Conservation (phyloP, 257 asterid genomes). For the Nicotiana tabacum region DNA sequence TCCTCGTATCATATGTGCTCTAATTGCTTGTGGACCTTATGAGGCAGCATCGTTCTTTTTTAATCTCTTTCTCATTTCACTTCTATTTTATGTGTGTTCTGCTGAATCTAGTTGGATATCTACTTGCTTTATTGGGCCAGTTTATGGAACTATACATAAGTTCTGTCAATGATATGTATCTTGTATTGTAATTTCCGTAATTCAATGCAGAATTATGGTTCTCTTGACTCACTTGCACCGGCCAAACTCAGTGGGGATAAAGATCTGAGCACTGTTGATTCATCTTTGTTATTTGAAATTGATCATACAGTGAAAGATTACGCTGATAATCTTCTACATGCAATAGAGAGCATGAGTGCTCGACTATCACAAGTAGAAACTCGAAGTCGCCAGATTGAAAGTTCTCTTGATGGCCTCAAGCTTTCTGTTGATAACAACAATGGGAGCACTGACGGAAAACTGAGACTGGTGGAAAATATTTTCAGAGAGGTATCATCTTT, state of each 20-base stretch:
- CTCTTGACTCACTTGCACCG: slow-evolving; percentile 57
- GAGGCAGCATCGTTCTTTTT: too few species aligned
- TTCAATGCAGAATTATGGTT: slow-evolving; percentile 44
- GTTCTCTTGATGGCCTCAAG: slow-evolving; percentile 76
- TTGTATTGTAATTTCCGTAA: too few species aligned
- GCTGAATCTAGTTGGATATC: too few species aligned
- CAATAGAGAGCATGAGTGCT: slow-evolving; percentile 70
- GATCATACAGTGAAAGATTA: slow-evolving; percentile 73
- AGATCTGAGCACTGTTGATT: slow-evolving; percentile 40
- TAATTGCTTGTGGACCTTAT: too few species aligned
- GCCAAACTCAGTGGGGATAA: slow-evolving; percentile 51
- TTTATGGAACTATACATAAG: too few species aligned
- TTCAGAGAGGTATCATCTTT: slow-evolving; percentile 59
- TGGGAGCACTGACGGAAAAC: slow-evolving; percentile 67
- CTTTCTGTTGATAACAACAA: slow-evolving; percentile 55
- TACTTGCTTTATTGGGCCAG: too few species aligned
- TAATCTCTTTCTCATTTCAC: too few species aligned
- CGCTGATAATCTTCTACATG: slow-evolving; percentile 65
- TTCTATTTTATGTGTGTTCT: too few species aligned
- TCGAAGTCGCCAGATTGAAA: slow-evolving; percentile 63
- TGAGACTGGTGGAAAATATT: slow-evolving; percentile 74
- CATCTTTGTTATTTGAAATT: slow-evolving; percentile 59
- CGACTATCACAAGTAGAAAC: slow-evolving; percentile 79
- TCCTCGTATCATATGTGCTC: too few species aligned
- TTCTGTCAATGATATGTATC: too few species aligned